Conservation (phyloP, 257 asterid species). For the Ophiorrhiza pumila region DNA sequence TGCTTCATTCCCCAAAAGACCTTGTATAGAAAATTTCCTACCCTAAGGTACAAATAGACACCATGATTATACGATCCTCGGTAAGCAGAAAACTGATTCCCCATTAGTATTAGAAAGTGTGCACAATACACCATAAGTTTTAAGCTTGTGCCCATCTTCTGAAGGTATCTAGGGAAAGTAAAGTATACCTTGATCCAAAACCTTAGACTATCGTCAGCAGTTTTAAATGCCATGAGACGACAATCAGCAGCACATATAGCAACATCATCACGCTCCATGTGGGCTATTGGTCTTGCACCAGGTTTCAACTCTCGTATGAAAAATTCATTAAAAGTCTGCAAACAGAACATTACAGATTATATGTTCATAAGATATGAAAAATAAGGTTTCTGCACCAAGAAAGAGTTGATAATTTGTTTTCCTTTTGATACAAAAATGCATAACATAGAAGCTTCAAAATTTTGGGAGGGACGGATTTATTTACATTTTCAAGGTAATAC, state of each 20-base stretch:
- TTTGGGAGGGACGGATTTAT: background rate
- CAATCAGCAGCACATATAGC: constrained; percentile 95
- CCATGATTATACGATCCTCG: constrained; percentile 12
- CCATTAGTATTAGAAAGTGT: background rate
- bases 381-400: background rate
- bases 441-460: background rate
- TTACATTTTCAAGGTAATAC: background rate
- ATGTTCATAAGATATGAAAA: background rate
- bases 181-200: constrained; percentile 88
- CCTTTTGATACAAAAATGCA: background rate
- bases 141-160: background rate
- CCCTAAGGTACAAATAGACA: constrained; percentile 49
- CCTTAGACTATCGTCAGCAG: constrained; percentile 62
- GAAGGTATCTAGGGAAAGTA: constrained; percentile 2
- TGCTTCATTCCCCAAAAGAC: constrained; percentile 82
- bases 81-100: background rate
- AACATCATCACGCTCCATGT: constrained; percentile 56
- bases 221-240: constrained; percentile 78
- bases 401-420: background rate
- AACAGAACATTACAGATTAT: constrained; percentile 9
- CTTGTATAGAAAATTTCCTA: constrained; percentile 79
- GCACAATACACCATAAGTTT: background rate
- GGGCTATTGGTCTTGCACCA: constrained; percentile 69
- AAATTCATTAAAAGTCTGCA: constrained; percentile 91
- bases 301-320: constrained; percentile 85